Evolutionary conservation across 2,329 filamentous ascomycete species (phyloP).

Genomic region (Paecilomyces sp.): DNA sequence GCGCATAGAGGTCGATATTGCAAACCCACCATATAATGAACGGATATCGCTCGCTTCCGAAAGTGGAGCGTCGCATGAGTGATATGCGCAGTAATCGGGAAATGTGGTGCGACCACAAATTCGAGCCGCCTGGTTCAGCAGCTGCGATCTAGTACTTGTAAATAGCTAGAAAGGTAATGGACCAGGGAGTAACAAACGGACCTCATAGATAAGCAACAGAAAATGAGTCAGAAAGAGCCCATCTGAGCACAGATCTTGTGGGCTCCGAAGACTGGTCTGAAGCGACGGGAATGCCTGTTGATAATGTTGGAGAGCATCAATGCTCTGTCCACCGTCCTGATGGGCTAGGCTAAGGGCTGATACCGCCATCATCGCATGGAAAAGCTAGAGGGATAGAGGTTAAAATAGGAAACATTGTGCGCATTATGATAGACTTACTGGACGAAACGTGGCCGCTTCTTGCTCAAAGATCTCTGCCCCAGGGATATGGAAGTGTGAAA

Average conservation of each 20-base stretch:
- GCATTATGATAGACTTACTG: slow-evolving; percentile 34
- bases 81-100: slow-evolving; percentile 46
- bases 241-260: slow-evolving; percentile 48
- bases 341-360: slow-evolving; percentile 47
- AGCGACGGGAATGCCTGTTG: slow-evolving; percentile 46
- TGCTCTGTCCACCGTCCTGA: slow-evolving; percentile 37
- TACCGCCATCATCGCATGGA: slow-evolving; percentile 53
- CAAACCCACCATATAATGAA: slow-evolving; percentile 50
- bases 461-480: slow-evolving; percentile 38
- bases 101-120: slow-evolving; percentile 50
- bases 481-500: slow-evolving; percentile 16
- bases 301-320: slow-evolving; percentile 49
- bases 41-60: slow-evolving; percentile 39
- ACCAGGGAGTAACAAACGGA: slow-evolving; percentile 13
- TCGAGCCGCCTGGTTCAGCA: slow-evolving; percentile 38
- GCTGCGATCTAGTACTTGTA: slow-evolving; percentile 34
- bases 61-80: slow-evolving; percentile 39
- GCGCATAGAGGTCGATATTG: slow-evolving; percentile 49
- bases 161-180: neutral
- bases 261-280: slow-evolving; percentile 36
- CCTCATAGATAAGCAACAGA: slow-evolving; percentile 51
- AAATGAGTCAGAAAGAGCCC: slow-evolving; percentile 53
- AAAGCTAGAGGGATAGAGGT: slow-evolving; percentile 34
- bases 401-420: slow-evolving; percentile 2
- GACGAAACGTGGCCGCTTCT: slow-evolving; percentile 44